phyloP scores from a whole-genome alignment of 2,329 filamentous ascomycete genomes.

The Sarocladiaceae sp. region DNA sequence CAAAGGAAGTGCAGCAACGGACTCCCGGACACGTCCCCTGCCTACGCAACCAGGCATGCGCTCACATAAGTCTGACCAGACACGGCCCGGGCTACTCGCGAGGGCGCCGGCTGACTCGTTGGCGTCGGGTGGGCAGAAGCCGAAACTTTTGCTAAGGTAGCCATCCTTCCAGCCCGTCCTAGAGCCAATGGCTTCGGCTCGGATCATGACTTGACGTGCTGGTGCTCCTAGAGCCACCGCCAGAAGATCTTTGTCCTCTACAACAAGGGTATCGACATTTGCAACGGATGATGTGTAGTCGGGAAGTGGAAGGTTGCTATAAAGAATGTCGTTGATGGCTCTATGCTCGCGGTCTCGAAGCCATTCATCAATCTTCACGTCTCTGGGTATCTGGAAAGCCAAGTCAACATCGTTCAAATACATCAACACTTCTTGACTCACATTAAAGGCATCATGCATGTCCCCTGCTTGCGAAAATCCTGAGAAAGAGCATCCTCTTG shows the following conservation, averaged over 20 bases:
- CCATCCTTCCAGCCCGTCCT: constrained; percentile 47
- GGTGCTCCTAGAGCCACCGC: constrained; percentile 47
- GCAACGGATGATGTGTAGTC: constrained; percentile 33
- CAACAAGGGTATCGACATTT: constrained; percentile 42
- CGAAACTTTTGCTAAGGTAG: constrained; percentile 44
- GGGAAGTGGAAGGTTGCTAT: constrained; percentile 34
- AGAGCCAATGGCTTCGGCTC: constrained; percentile 46
- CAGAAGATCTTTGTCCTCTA: constrained; percentile 40
- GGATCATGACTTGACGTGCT: constrained; percentile 45
- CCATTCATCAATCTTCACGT: constrained; percentile 39
- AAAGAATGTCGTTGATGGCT: constrained; percentile 42
- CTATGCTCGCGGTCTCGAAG: constrained; percentile 38
- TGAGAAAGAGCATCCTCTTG: constrained; percentile 26
- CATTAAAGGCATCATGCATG: constrained; percentile 28
- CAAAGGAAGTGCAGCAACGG: constrained; percentile 40
- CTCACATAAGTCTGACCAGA: constrained; percentile 49
- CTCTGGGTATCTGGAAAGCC: constrained; percentile 35
- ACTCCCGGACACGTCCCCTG: constrained; percentile 43
- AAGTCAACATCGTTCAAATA: not conserved
- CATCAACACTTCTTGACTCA: too few species aligned
- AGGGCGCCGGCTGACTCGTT: constrained; percentile 41
- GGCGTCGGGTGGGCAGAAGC: constrained; percentile 45
- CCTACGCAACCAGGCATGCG: constrained; percentile 46
- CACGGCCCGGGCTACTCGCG: constrained; percentile 41
- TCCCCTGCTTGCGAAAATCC: constrained; percentile 23